Evolutionary conservation across 768 basidiomycete genomes (phyloP).

Genomic region (Cyclocybe aegerita): DNA sequence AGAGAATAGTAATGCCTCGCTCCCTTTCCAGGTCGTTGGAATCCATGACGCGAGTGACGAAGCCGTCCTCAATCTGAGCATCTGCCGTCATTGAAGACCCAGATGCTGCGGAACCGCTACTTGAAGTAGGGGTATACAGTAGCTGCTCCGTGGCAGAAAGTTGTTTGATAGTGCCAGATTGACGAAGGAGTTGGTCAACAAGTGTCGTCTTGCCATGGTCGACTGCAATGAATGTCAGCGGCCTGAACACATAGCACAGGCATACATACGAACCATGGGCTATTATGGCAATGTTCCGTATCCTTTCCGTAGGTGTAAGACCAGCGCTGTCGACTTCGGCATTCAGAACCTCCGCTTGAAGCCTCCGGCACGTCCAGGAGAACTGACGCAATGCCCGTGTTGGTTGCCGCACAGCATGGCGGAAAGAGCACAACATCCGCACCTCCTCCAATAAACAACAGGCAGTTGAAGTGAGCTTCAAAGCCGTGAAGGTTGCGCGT

Average conservation of each 20-base stretch:
- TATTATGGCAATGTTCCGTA: constrained; percentile 50
- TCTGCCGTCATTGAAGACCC: constrained; percentile 25
- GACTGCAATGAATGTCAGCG: constrained; percentile 25
- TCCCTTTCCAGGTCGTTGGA: constrained; percentile 56
- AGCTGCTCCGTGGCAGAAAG: constrained; percentile 35
- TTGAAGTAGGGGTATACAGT: constrained; percentile 27
- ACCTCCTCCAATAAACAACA: too few relatives aligned
- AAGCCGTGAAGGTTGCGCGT: too few relatives aligned
- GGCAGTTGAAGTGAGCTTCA: too few relatives aligned
- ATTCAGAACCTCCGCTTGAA: constrained; percentile 22
- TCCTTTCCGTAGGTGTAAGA: constrained; percentile 34
- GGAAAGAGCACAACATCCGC: too few relatives aligned
- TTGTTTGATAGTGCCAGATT: constrained; percentile 46
- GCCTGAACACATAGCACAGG: constrained; percentile 3
- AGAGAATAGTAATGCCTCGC: constrained; percentile 61
- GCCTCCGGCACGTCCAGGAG: constrained; percentile 4
- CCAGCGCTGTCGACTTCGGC: constrained; percentile 14
- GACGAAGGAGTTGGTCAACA: constrained; percentile 50
- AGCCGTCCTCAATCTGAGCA: constrained; percentile 34
- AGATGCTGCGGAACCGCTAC: constrained; percentile 22
- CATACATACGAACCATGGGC: constrained; percentile 40
- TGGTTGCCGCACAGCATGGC: too few relatives aligned
- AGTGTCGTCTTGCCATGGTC: constrained; percentile 56
- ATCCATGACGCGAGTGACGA: constrained; percentile 49
- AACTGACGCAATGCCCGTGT: neutral